These are phyloP conservation scores for Diplodia scrobiculata DNA, from an alignment of 2,329 filamentous ascomycete genomes.

Conservation along the genomic window DNA sequence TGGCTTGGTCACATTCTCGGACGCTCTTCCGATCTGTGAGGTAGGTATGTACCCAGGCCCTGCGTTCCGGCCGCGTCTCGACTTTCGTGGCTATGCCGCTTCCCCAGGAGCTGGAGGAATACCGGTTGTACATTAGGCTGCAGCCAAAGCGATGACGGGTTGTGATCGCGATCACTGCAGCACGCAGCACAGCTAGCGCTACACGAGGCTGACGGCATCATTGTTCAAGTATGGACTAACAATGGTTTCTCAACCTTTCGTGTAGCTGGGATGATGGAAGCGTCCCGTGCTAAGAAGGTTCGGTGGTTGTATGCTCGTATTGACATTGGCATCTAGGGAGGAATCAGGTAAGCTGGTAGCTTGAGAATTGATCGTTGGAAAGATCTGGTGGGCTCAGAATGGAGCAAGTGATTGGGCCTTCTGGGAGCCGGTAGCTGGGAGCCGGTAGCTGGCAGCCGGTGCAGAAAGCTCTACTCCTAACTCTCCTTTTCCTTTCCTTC, in stretches of 20 bases:
- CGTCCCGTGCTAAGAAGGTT: neutral
- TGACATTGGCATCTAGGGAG: neutral
- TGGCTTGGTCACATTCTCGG: neutral
- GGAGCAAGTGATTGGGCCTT: neutral
- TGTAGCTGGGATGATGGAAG: neutral
- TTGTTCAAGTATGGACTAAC: neutral
- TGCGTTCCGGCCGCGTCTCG: neutral
- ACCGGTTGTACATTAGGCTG: neutral
- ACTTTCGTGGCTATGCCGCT: neutral
- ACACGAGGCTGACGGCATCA: neutral
- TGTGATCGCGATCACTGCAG: neutral
- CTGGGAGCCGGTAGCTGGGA: no score
- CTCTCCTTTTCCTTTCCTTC: neutral
- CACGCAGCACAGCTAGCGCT: neutral
- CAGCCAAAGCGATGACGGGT: neutral
- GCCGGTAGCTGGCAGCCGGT: neutral
- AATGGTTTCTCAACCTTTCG: neutral
- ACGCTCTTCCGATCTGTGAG: neutral
- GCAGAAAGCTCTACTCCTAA: neutral
- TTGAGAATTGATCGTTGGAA: neutral
- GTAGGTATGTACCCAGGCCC: neutral
- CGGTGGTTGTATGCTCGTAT: neutral
- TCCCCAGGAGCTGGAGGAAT: neutral
- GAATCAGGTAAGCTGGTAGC: neutral
- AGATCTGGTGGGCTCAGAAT: neutral